Evolutionary conservation across 129 eudicot genomes (phyloP).

Genomic region (Solidago caesia): DNA sequence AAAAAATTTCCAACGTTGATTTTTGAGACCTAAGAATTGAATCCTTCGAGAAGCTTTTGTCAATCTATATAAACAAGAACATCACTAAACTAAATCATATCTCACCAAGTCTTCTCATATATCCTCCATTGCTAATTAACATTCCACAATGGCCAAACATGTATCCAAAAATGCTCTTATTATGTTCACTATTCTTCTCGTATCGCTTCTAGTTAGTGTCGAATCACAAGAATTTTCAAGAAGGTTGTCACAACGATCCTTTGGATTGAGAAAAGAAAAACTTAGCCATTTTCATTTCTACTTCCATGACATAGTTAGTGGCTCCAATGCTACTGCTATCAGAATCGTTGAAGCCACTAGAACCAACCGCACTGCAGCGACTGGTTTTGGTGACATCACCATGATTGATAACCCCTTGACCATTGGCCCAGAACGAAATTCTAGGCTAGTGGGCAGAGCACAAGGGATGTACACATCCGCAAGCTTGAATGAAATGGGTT

Average conservation of each 20-base stretch:
- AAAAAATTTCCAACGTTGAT: no score
- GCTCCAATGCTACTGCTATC: slow-evolving; percentile 32
- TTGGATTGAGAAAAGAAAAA: slow-evolving; percentile 34
- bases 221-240: slow-evolving; percentile 34
- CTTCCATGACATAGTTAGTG: slow-evolving; percentile 50
- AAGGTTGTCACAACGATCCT: slow-evolving; percentile 28
- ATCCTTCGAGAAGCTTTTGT: no score
- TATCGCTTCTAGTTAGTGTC: slow-evolving; percentile 11
- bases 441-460: slow-evolving; percentile 44
- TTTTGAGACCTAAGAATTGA: no score
- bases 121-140: not conserved
- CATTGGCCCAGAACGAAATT: slow-evolving; percentile 40
- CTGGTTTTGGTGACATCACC: slow-evolving; percentile 37
- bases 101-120: no score
- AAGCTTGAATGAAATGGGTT: slow-evolving; percentile 22
- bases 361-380: slow-evolving; percentile 37
- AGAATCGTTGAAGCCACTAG: slow-evolving; percentile 35
- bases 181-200: slow-evolving; percentile 5
- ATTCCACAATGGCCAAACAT: slow-evolving; percentile 24
- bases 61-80: no score
- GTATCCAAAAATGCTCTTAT: not conserved
- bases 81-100: no score
- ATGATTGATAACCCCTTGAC: slow-evolving; percentile 57
- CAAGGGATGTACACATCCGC: slow-evolving; percentile 56
- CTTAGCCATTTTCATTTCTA: slow-evolving; percentile 50